Percentiles rank a stretch among this genome's conserved stretches.
phyloP scores from a whole-genome alignment of 257 asterid species.

The Lavandula angustifolia region DNA sequence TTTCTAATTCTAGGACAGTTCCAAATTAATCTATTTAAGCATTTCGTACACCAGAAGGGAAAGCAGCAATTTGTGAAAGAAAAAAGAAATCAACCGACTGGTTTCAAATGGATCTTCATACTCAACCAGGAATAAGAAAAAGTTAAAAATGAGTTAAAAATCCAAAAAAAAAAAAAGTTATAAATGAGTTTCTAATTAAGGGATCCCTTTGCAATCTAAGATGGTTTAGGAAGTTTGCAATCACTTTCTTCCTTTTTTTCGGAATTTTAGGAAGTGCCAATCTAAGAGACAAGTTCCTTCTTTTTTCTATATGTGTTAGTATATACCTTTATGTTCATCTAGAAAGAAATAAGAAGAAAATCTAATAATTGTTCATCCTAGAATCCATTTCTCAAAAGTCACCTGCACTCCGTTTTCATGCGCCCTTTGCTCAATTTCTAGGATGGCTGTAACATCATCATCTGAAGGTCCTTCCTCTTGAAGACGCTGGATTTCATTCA shows the following conservation, averaged over 20 bases:
- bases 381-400: slow-evolving; percentile 29
- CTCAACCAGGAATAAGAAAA: too few species aligned
- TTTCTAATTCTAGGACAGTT: neutral
- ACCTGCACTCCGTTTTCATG: slow-evolving; percentile 98
- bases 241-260: neutral
- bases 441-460: slow-evolving; percentile 66
- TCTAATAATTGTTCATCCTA: neutral
- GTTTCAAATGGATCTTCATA: too few species aligned
- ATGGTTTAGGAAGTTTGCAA: neutral
- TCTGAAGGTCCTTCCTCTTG: slow-evolving; percentile 82
- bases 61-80: too few species aligned
- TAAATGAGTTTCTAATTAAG: too few species aligned
- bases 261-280: neutral
- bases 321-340: neutral
- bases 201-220: neutral
- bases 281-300: neutral
- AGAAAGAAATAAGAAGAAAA: neutral
- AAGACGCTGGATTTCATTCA: slow-evolving; percentile 82
- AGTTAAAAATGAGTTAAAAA: too few species aligned
- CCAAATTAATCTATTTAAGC: too few species aligned
- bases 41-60: too few species aligned
- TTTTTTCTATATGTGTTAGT: neutral
- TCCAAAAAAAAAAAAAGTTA: too few species aligned
- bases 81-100: too few species aligned
- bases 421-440: slow-evolving; percentile 93